Percentiles rank a stretch among this genome's conserved stretches.
phyloP scores from a whole-genome alignment of 441 rosid genomes.

The Populus hybrid region DNA sequence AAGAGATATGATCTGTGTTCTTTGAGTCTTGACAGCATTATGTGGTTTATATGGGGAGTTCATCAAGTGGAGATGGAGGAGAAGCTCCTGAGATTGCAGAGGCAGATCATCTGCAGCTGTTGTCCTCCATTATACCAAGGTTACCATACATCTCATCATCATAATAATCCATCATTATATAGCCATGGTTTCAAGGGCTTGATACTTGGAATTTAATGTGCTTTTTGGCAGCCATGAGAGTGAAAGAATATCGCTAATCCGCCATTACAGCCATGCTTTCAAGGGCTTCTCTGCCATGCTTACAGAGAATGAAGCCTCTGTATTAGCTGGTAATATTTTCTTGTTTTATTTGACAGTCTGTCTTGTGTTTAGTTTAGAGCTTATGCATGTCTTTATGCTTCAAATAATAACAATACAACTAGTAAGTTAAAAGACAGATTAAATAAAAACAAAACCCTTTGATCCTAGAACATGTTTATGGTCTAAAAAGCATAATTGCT shows the following conservation, averaged over 20 bases:
- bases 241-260: conserved; percentile 42
- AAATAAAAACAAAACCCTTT: neutral
- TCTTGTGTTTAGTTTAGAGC: neutral
- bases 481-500: neutral
- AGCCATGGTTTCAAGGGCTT: neutral
- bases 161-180: neutral
- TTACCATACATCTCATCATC: conserved; percentile 12
- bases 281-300: conserved; percentile 84
- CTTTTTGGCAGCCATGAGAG: conserved; percentile 37
- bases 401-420: too few species aligned
- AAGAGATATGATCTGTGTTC: neutral
- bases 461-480: neutral
- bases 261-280: conserved; percentile 62
- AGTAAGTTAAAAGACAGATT: too few species aligned
- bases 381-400: neutral
- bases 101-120: conserved; percentile 46
- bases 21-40: conserved; percentile 36
- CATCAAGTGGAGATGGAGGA: conserved; percentile 25
- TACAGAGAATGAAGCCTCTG: conserved; percentile 63
- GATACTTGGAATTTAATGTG: neutral
- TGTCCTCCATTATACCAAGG: conserved; percentile 64
- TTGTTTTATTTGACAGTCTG: neutral
- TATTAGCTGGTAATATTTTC: conserved; percentile 44
- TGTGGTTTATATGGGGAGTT: conserved; percentile 83
- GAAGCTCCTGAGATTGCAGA: conserved; percentile 30